Evolutionary conservation across 352 stramenopile species (phyloP).

Genomic region (Phytophthora europaea): DNA sequence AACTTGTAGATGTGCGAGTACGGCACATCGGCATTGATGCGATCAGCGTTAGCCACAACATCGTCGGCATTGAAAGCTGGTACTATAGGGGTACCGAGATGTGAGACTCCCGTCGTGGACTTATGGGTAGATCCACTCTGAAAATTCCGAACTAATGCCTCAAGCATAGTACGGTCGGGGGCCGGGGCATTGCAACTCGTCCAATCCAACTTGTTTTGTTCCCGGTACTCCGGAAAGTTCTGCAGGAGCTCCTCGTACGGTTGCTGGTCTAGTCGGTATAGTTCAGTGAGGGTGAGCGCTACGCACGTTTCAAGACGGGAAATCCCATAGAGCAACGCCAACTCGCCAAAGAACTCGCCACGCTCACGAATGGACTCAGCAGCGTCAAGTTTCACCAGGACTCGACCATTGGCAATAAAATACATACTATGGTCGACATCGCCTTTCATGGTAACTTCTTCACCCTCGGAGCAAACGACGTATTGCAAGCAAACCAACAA

Average conservation of each 20-base stretch:
- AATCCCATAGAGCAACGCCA: constrained; percentile 71
- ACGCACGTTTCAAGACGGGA: constrained; percentile 71
- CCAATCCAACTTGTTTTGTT: constrained; percentile 60
- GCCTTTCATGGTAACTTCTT: constrained; percentile 71
- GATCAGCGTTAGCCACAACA: constrained; percentile 31
- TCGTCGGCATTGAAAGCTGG: constrained; percentile 7
- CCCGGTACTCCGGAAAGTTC: constrained; percentile 76
- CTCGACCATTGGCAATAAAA: constrained; percentile 72
- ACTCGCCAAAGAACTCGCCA: constrained; percentile 63
- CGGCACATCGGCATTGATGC: constrained; percentile 59
- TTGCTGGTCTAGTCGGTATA: constrained; percentile 76
- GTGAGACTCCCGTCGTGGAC: background rate
- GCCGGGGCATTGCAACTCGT: constrained; percentile 37
- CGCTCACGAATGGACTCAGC: constrained; percentile 43
- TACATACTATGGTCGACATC: constrained; percentile 88
- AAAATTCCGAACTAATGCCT: constrained; percentile 19
- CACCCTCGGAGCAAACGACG: constrained; percentile 67
- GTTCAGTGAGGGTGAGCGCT: constrained; percentile 60
- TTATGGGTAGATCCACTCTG: constrained; percentile 15
- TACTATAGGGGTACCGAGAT: constrained; percentile 15
- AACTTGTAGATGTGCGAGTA: constrained; percentile 65
- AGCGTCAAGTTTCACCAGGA: constrained; percentile 65
- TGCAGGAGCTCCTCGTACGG: constrained; percentile 72
- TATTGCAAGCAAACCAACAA: constrained; percentile 71
- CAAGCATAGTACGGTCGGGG: constrained; percentile 27